Percentiles rank a stretch among this genome's conserved stretches.
phyloP scores from a whole-genome alignment of 768 basidiomycete species.

The Naganishia vaughanmartiniae region DNA sequence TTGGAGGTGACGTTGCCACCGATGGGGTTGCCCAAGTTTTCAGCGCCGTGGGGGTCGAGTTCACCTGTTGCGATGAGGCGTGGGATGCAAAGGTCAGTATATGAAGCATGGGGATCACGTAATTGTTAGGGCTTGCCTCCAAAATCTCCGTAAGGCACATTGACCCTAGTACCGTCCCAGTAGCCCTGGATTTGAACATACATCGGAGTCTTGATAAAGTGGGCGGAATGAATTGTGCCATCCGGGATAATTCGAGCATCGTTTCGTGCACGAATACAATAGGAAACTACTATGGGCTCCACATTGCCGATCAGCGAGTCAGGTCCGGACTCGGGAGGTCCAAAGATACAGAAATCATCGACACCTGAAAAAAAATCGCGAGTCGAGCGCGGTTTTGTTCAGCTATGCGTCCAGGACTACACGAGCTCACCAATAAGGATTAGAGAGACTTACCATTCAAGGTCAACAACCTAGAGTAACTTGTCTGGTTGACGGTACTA shows the following conservation, averaged over 20 bases:
- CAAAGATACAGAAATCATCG: slow-evolving; percentile 44
- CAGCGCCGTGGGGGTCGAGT: slow-evolving; percentile 41
- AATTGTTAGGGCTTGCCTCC: slow-evolving; percentile 41
- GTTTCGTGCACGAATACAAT: slow-evolving; percentile 52
- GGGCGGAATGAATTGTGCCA: slow-evolving; percentile 52
- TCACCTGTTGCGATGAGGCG: slow-evolving; percentile 18
- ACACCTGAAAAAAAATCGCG: slow-evolving; percentile 32
- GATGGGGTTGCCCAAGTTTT: slow-evolving; percentile 53
- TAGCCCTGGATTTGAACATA: slow-evolving; percentile 29
- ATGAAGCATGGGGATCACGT: slow-evolving; percentile 38
- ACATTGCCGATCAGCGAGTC: slow-evolving; percentile 25
- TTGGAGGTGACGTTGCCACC: slow-evolving; percentile 54
- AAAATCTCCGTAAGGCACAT: slow-evolving; percentile 52
- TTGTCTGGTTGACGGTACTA: slow-evolving; percentile 51
- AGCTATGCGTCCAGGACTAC: too few species aligned
- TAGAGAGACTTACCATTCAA: slow-evolving; percentile 40
- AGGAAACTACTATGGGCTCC: slow-evolving; percentile 34
- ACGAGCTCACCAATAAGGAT: neutral
- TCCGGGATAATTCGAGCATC: slow-evolving; percentile 56
- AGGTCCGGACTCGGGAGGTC: slow-evolving; percentile 30
- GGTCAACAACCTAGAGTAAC: slow-evolving; percentile 46
- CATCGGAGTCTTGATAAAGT: slow-evolving; percentile 32
- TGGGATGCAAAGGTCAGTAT: slow-evolving; percentile 23
- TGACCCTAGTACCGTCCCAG: slow-evolving; percentile 55
- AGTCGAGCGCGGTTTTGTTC: too few species aligned